A percentile compares a stretch with the other conserved stretches of the same genome.
These are phyloP conservation scores for Coprinellus micaceus DNA, from an alignment of 768 basidiomycete species.

Conservation along the genomic window DNA sequence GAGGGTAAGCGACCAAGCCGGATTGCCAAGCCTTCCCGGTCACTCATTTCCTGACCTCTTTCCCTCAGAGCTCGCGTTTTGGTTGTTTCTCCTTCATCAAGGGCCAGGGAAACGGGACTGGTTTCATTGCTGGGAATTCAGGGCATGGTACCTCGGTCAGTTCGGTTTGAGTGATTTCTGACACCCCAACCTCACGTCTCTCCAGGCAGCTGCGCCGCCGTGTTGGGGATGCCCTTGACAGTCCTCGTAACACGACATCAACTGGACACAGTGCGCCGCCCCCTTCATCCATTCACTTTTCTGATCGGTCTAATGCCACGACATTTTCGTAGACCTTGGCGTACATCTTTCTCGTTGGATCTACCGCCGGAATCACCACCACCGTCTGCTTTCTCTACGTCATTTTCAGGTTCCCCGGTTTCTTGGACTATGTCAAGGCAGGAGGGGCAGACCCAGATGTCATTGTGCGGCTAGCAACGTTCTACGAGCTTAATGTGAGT, in stretches of 20 bases:
- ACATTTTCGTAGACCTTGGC: conserved; percentile 50
- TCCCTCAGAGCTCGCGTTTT: conserved; percentile 66
- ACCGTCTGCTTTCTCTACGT: conserved; percentile 72
- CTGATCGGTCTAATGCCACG: background rate
- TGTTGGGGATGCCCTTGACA: conserved; percentile 72
- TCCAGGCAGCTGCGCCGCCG: conserved; percentile 58
- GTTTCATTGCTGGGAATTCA: conserved; percentile 80
- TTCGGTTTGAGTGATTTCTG: conserved; percentile 8
- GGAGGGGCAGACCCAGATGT: conserved; percentile 75
- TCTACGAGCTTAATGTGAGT: conserved; percentile 76
- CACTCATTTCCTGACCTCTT: background rate
- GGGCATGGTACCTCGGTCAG: conserved; percentile 66
- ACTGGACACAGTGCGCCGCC: conserved; percentile 49
- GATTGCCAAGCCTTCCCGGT: background rate
- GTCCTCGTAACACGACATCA: conserved; percentile 55
- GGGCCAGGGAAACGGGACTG: conserved; percentile 66
- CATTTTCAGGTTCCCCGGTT: conserved; percentile 63
- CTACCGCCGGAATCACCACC: conserved; percentile 60
- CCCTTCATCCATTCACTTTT: background rate
- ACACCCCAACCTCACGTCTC: conserved; percentile 1
- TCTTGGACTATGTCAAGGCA: conserved; percentile 64
- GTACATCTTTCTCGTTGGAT: conserved; percentile 75
- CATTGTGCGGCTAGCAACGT: conserved; percentile 68
- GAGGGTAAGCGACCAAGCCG: conserved; percentile 49
- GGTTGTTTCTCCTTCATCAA: conserved; percentile 80